A percentile compares a stretch with the other conserved stretches of the same genome.
Conservation (phyloP, 257 asterid species). For the Verbena officinalis region DNA sequence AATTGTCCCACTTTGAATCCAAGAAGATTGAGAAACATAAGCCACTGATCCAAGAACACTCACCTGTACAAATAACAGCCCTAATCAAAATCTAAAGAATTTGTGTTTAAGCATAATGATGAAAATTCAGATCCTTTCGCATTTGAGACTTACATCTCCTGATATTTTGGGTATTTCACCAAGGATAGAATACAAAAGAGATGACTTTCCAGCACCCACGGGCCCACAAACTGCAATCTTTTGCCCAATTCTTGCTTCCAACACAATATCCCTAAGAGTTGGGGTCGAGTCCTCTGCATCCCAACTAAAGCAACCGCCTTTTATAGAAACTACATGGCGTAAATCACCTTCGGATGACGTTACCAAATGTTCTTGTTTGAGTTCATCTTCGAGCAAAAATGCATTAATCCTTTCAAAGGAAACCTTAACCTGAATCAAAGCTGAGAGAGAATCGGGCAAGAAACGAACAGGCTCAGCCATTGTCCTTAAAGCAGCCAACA, state of each 20-base stretch:
- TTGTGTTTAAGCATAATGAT: not conserved
- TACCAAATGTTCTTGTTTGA: slow-evolving; percentile 34
- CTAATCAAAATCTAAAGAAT: not conserved
- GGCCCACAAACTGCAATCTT: slow-evolving; percentile 78
- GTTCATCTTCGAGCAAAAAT: slow-evolving; percentile 71
- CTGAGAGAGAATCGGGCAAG: slow-evolving; percentile 65
- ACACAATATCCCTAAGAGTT: slow-evolving; percentile 34
- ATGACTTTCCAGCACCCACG: slow-evolving; percentile 81
- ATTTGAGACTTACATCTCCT: slow-evolving; percentile 55
- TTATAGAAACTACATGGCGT: slow-evolving; percentile 33
- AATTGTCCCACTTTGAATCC: slow-evolving; percentile 85
- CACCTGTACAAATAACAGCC: slow-evolving; percentile 43
- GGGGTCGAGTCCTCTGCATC: slow-evolving; percentile 40
- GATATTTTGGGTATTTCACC: slow-evolving; percentile 69
- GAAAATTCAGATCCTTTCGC: no score
- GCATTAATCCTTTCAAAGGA: slow-evolving; percentile 63
- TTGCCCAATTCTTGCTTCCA: slow-evolving; percentile 50
- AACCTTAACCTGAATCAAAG: slow-evolving; percentile 66
- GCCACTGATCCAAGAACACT: slow-evolving; percentile 62
- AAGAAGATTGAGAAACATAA: slow-evolving; percentile 76
- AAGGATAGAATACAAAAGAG: slow-evolving; percentile 63
- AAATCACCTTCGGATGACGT: slow-evolving; percentile 14
- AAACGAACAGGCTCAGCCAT: slow-evolving; percentile 70
- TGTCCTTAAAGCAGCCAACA: slow-evolving; percentile 64
- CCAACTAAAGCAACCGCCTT: slow-evolving; percentile 64